Percentiles rank a stretch among this genome's conserved stretches.
Evolutionary conservation across 495 filamentous ascomycete genomes (phyloP).

Genomic region (Xylaria telfairii): DNA sequence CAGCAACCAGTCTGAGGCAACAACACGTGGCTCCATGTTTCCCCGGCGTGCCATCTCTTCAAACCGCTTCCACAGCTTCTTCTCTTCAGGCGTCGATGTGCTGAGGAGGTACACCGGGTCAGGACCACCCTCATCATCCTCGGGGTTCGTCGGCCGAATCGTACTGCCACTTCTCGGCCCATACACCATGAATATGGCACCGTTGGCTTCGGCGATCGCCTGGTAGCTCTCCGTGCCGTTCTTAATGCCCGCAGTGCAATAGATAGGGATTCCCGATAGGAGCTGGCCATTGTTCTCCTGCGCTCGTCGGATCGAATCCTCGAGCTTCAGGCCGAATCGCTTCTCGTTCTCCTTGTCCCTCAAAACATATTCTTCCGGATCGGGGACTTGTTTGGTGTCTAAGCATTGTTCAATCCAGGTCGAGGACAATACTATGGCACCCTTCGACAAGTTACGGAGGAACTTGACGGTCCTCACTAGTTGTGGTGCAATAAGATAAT

Average conservation of each 20-base stretch:
- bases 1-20: slow-evolving; percentile 85
- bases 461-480: slow-evolving; percentile 94
- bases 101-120: slow-evolving; percentile 82
- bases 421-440: slow-evolving; percentile 72
- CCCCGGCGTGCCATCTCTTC: slow-evolving; percentile 73
- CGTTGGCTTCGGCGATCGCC: slow-evolving; percentile 85
- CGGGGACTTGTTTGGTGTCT: slow-evolving; percentile 58
- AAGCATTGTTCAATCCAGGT: slow-evolving; percentile 82
- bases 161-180: slow-evolving; percentile 69
- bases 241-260: slow-evolving; percentile 76
- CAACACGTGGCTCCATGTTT: slow-evolving; percentile 76
- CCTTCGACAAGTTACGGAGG: slow-evolving; percentile 79
- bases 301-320: slow-evolving; percentile 68
- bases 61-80: slow-evolving; percentile 80
- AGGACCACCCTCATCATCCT: slow-evolving; percentile 63
- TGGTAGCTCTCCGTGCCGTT: slow-evolving; percentile 85
- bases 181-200: slow-evolving; percentile 80
- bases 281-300: slow-evolving; percentile 76
- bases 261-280: slow-evolving; percentile 74
- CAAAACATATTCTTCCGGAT: slow-evolving; percentile 67
- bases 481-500: slow-evolving; percentile 85
- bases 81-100: slow-evolving; percentile 66
- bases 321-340: slow-evolving; percentile 69
- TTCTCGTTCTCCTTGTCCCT: slow-evolving; percentile 74
- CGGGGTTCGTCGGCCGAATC: slow-evolving; percentile 61